Evolutionary conservation across 345 rosid species (phyloP).

Genomic region (Lepidium africanum): DNA sequence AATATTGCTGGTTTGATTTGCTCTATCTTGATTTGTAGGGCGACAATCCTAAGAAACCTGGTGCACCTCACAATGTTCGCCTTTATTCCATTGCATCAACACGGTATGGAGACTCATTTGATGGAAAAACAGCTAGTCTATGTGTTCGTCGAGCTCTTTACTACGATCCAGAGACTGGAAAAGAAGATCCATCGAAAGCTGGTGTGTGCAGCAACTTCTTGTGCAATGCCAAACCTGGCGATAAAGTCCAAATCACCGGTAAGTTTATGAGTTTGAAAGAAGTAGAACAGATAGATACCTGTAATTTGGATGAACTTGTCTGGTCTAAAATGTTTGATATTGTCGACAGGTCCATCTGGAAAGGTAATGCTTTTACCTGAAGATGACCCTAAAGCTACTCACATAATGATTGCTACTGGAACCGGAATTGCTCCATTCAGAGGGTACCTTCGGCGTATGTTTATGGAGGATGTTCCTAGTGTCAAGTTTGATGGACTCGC

Average conservation of each 20-base stretch:
- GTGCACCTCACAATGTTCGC: constrained; percentile 79
- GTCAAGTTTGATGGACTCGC: constrained; percentile 87
- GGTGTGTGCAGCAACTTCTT: constrained; percentile 94
- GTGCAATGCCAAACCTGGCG: constrained; percentile 89
- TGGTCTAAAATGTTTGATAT: background rate
- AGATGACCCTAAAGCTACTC: constrained; percentile 67
- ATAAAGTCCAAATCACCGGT: constrained; percentile 84
- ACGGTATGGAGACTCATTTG: constrained; percentile 85
- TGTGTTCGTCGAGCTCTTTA: constrained; percentile 98
- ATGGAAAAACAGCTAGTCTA: constrained; percentile 83
- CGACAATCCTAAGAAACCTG: constrained; percentile 95
- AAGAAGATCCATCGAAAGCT: constrained; percentile 84
- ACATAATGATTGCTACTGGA: constrained; percentile 97
- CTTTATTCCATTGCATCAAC: constrained; percentile 95
- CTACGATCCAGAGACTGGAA: constrained; percentile 85
- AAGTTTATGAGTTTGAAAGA: background rate
- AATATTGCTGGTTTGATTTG: background rate
- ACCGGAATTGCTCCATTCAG: constrained; percentile 94
- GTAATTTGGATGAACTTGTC: background rate
- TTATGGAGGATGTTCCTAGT: constrained; percentile 76
- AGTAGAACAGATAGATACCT: background rate
- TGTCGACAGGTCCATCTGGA: constrained; percentile 79
- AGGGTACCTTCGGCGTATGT: constrained; percentile 93
- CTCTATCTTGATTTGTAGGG: constrained; percentile 38
- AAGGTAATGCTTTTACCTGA: constrained; percentile 98